These are phyloP conservation scores for Akanthomyces muscarius DNA, from an alignment of 2,329 filamentous ascomycete species.

Conservation along the genomic window DNA sequence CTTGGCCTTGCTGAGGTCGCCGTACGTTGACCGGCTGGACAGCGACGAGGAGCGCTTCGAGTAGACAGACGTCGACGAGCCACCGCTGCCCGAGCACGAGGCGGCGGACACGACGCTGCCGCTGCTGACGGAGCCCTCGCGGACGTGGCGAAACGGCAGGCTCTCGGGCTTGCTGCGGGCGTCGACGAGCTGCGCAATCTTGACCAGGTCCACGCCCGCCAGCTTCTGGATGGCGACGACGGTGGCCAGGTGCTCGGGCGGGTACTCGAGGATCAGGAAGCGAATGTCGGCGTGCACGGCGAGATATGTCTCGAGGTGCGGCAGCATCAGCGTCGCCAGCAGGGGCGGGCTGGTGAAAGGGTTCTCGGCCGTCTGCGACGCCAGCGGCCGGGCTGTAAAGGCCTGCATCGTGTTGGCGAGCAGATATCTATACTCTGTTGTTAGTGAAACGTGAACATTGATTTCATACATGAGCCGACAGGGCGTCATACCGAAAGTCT, in stretches of 20 bases:
- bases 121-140: conserved; percentile 30
- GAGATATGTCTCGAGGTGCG: conserved; percentile 58
- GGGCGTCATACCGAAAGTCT: conserved; percentile 49
- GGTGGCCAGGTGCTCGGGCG: conserved; percentile 52
- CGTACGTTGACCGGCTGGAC: conserved; percentile 21
- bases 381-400: conserved; percentile 47
- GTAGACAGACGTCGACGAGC: not conserved
- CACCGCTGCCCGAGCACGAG: too few species aligned
- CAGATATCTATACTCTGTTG: conserved; percentile 44
- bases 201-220: conserved; percentile 53
- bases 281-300: conserved; percentile 48
- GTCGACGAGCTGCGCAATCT: conserved; percentile 54
- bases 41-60: conserved; percentile 1
- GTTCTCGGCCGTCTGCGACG: conserved; percentile 48
- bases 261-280: conserved; percentile 57
- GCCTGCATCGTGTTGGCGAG: conserved; percentile 58
- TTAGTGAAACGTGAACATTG: too few species aligned
- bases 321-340: conserved; percentile 55
- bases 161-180: conserved; percentile 34
- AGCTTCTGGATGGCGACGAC: conserved; percentile 55
- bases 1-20: conserved; percentile 40
- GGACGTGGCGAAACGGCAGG: conserved; percentile 37
- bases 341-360: conserved; percentile 51
- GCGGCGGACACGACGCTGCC: conserved; percentile 20
- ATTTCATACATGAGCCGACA: too few species aligned